Evolutionary conservation across 164 flowering plant genomes (phyloP), one percentile per base, ranked within the genome.

Genomic region (Aristolochia californica): DNA sequence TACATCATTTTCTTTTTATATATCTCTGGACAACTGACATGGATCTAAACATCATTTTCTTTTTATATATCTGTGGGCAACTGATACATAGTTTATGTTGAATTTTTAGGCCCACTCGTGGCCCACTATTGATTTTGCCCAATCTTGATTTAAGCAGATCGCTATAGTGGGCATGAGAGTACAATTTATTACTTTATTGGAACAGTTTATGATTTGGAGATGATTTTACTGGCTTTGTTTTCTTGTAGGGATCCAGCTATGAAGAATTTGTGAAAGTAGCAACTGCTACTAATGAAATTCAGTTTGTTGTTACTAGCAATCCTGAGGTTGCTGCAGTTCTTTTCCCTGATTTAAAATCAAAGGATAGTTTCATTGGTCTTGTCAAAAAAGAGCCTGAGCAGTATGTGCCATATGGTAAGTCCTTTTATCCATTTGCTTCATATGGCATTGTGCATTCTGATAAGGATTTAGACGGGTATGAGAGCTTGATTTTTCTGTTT

Each of bases 321-420:
- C 22, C 48, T 40, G 83, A 78, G 54, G 77, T 77, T 62, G 89
- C 97, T 44, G 75, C 77, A 62, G 67, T 70, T 69, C 79, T 93
- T 38, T 88, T 67, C 72, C 97, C 95, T n/a, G 75, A 71, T 59
- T 47, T 68, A 20, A 72, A 67, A 54, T 48, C 69, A 34, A 43
- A 64, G 22, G 64, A 66, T 22, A 67, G 10, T 56, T 83, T 85
- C 70, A 61, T 85, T 68, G 98, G 94, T 65, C 73, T 93, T 40
- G 88, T 85, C 50, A 93, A 93, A 74, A 77, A 78, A 63, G 96
- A 89, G 70, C 87, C 88, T 15, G 98, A 93, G 70, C 80, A 72
- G 68, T 83, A 78, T 72, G 77, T 87, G 58, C 34, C 66, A 48
- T 87, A 73, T 63, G 91, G 97, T 89, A 75, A 72, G 94, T 75